Evolutionary conservation across 2,329 filamentous ascomycete species (phyloP).

Genomic region (Sphaceloma murrayae): DNA sequence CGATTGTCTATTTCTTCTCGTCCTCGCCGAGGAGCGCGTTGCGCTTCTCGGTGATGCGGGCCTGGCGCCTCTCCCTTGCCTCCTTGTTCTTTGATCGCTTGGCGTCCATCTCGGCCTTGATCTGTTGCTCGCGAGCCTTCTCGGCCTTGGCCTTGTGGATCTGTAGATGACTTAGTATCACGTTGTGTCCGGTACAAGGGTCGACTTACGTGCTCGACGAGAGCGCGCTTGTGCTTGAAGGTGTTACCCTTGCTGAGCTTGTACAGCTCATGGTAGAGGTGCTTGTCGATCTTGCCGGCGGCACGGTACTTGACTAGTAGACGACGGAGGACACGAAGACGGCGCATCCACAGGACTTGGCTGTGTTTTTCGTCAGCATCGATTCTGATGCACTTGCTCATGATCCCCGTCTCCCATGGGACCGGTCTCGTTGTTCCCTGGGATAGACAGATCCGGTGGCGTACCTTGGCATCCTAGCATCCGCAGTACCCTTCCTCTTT

Average conservation of each 20-base stretch:
- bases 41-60: slow-evolving; percentile 86
- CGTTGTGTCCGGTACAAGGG: slow-evolving; percentile 28
- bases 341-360: slow-evolving; percentile 99
- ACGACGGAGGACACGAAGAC: slow-evolving; percentile 96
- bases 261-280: slow-evolving; percentile 99
- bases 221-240: slow-evolving; percentile 99
- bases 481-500: slow-evolving; percentile 99
- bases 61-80: slow-evolving; percentile 94
- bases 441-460: slow-evolving; percentile 31
- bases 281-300: slow-evolving; percentile 99
- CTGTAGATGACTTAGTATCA: slow-evolving; percentile 40
- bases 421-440: no score
- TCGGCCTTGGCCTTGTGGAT: slow-evolving; percentile 99
- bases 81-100: slow-evolving; percentile 99
- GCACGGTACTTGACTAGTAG: slow-evolving; percentile 99
- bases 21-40: slow-evolving; percentile 69
- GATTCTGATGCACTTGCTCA: slow-evolving; percentile 9
- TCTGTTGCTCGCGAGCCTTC: slow-evolving; percentile 95
- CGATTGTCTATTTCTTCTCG: slow-evolving; percentile 33
- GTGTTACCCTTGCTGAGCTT: slow-evolving; percentile 99
- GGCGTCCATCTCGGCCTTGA: slow-evolving; percentile 87
- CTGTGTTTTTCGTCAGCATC: slow-evolving; percentile 42
- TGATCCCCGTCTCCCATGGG: slow-evolving; percentile 11
- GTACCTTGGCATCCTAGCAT: slow-evolving; percentile 98
- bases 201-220: slow-evolving; percentile 96